Evolutionary conservation across 495 filamentous ascomycete species (phyloP), one percentile per base, ranked within the genome.

Genomic region (Terfezia boudieri): DNA sequence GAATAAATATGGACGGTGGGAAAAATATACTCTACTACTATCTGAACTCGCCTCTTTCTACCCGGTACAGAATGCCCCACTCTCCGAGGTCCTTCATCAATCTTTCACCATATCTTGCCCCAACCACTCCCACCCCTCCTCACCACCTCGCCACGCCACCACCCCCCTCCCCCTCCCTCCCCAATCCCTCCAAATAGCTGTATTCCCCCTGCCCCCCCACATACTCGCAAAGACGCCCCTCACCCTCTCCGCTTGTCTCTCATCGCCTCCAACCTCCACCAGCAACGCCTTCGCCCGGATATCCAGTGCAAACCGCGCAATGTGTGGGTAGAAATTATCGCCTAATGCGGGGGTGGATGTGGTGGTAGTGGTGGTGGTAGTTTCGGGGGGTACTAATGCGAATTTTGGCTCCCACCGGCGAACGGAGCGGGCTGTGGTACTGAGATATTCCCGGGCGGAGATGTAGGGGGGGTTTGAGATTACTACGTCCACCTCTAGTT

Each of bases 391-490:
- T 0, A 95, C 83, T 8, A 96, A 68, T 6, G 90, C 90, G 7
- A 79, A 60, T 54, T 69, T 73, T 0, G 90, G 90, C 67, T 98
- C 90, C 64, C 75, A 83, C 17, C 75, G 76, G 4, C 88, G 73
- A 26, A 96, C 90, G 26, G 79, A 83, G 49, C 82, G 76, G 0
- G 73, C 69, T 0, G 82, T 86, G 3, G 70, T 73, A 10, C 63
- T 68, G 2, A 60, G 57, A 59, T 82, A 92, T 1, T 71, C 69
- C 0, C 52, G 16, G 0, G 65, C 63, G 10, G 87, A 89, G 50
- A 98, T 82, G 66, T 98, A 96, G 0, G 90, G 90, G 10, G 90
- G 90, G 66, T 98, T 98, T 5, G 82, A 78, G 36, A 86, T 76
- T 0, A 98, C 64, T n/a, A 98, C 62, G 58, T 93, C 83, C 55